These are phyloP conservation scores for Neospora caninum DNA, from an alignment of 169 alveolate species.

Conservation along the genomic window DNA sequence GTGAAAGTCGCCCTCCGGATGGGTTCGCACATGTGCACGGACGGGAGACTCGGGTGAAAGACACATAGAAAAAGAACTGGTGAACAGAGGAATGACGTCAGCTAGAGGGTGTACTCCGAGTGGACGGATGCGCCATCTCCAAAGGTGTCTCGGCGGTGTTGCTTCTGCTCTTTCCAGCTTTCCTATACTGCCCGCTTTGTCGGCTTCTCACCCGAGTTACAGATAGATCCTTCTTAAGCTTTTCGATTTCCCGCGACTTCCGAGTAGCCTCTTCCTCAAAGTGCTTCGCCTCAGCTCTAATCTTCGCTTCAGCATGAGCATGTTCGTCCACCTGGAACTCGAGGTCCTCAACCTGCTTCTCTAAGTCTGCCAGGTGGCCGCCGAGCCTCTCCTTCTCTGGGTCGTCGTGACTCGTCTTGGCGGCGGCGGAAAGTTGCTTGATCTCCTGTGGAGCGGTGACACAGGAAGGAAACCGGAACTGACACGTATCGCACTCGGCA, in stretches of 20 bases:
- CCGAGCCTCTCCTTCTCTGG: background rate
- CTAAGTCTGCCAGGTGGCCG: background rate
- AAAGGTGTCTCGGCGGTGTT: background rate
- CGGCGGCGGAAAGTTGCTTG: background rate
- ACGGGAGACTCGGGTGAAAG: background rate
- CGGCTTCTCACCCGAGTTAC: background rate
- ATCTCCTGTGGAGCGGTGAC: background rate
- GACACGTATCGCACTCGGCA: background rate
- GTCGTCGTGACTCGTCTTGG: background rate
- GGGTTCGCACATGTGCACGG: too few species aligned
- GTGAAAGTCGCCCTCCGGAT: background rate
- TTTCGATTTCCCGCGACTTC: background rate
- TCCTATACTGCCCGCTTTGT: too few species aligned
- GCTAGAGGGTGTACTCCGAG: background rate
- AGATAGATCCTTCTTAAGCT: slow-evolving; percentile 6
- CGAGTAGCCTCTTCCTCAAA: background rate
- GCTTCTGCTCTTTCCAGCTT: background rate
- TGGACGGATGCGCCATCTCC: background rate
- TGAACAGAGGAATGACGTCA: background rate
- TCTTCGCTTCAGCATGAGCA: background rate
- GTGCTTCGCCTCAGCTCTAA: slow-evolving; percentile 16
- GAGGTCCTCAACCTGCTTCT: background rate
- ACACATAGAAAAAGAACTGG: background rate
- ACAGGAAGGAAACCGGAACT: background rate
- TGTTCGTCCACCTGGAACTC: background rate